A percentile compares a stretch with the other conserved stretches of the same genome.
phyloP scores from a whole-genome alignment of 2,329 filamentous ascomycete species.

The Colletotrichum zoysiae region DNA sequence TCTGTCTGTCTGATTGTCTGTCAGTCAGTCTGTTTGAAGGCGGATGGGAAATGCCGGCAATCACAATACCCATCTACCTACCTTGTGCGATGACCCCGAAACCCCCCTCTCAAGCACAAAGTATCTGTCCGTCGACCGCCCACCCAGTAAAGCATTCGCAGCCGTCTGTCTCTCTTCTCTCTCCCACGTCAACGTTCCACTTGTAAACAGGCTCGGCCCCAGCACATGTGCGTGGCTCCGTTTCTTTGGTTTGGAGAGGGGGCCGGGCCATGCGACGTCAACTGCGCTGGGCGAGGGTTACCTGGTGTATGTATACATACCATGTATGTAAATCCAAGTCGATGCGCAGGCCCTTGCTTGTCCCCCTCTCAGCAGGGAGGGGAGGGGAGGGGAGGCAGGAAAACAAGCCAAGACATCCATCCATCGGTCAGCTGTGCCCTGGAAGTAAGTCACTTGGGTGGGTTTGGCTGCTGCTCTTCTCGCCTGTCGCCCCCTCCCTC shows the following conservation, averaged over 20 bases:
- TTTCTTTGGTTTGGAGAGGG: slow-evolving; percentile 13
- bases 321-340: too few relatives aligned
- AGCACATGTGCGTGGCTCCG: slow-evolving; percentile 19
- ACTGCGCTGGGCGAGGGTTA: slow-evolving; percentile 11
- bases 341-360: slow-evolving; percentile 18
- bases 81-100: background rate
- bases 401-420: slow-evolving; percentile 13
- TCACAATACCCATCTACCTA: background rate
- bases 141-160: background rate
- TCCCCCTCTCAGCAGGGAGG: slow-evolving; percentile 3
- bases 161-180: slow-evolving; percentile 11
- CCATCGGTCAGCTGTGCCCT: background rate
- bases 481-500: too few relatives aligned
- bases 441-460: background rate
- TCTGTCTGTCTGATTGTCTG: too few relatives aligned
- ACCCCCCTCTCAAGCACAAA: background rate
- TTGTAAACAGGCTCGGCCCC: slow-evolving; percentile 27
- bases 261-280: slow-evolving; percentile 19
- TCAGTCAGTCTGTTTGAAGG: background rate
- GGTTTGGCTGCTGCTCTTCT: slow-evolving; percentile 6
- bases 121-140: background rate
- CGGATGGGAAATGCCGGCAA: slow-evolving; percentile 11
- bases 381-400: background rate
- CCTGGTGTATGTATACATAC: too few relatives aligned
- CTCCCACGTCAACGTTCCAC: slow-evolving; percentile 24